Base-by-base conservation (phyloP, 2,329 filamentous ascomycete species). In the Alternaria ventricosa region DNA sequence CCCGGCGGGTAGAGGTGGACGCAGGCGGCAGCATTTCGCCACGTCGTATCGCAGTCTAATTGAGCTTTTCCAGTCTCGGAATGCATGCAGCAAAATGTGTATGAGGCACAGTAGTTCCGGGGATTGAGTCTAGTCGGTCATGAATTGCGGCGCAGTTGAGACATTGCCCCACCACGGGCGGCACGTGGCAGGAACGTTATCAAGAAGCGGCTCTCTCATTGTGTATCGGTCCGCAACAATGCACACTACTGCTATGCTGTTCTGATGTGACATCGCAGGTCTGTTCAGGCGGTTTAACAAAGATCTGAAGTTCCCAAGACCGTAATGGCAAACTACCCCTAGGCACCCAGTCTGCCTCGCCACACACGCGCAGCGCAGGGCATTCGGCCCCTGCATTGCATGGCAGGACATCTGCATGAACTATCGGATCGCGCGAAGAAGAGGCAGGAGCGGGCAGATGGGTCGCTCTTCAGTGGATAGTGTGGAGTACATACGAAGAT, bases 81-180 rank as follows among this genome's bases (percentile, higher is more conserved):
- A 6, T 49, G 13, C n/a, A 3, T 57, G n/a, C 12, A 49, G 28
- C 8, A 18, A 47, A n/a, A 11, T 27, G 30, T 13, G 20, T 27
- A 33, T 25, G 44, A 36, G 28, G 28, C 44, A 36, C 28, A 36
- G 33, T 25, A 25, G 15, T 25, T 11, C 49, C 49, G 49, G 9
- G 6, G 30, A 36, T 36, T 1, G 3, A 57, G 22, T 23, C n/a
- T 41, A 47, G 55, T 50, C 6, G 18, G 12, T 11, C 27, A 43
- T 36, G 44, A 8, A 57, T 6, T 57, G 55, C 55, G 55, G 55
- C 55, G 55, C 28, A 22, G 55, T 27, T 47, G 18, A 46, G 55
- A 50, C 44, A 57, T 49, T 20, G 43, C 55, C 55, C 44, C 44
- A 57, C 55, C 2, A 11, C 49, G 18, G 49, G 25, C 49, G 30